Evolutionary conservation across 257 asterid species (phyloP).

Genomic region (Echium plantagineum): DNA sequence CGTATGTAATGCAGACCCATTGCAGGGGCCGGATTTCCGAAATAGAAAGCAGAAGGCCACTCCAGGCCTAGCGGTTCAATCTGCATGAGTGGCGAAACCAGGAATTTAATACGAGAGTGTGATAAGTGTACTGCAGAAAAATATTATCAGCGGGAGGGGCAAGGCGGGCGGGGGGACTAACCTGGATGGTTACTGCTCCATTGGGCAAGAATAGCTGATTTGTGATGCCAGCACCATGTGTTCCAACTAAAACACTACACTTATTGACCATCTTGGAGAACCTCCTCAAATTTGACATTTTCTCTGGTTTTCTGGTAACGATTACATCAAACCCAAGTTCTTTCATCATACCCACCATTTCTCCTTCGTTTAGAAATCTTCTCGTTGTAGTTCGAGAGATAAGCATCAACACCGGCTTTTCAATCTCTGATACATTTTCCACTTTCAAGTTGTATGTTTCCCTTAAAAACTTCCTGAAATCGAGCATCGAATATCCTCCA

Average conservation of each 20-base stretch:
- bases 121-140: too few species aligned
- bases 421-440: slow-evolving; percentile 25
- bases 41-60: slow-evolving; percentile 25
- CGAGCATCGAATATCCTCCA: slow-evolving; percentile 24
- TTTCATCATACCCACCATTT: slow-evolving; percentile 25
- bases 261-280: slow-evolving; percentile 28
- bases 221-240: slow-evolving; percentile 46
- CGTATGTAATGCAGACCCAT: slow-evolving; percentile 31
- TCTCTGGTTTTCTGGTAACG: slow-evolving; percentile 12
- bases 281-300: slow-evolving; percentile 19
- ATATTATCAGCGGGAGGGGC: too few species aligned
- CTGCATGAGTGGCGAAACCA: slow-evolving; percentile 17
- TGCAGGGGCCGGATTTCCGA: slow-evolving; percentile 27
- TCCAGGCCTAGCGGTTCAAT: slow-evolving; percentile 31
- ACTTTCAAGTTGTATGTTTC: slow-evolving; percentile 17
- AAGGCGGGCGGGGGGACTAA: not conserved
- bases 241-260: slow-evolving; percentile 36
- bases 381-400: slow-evolving; percentile 30
- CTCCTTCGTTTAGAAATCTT: slow-evolving; percentile 33
- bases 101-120: not conserved
- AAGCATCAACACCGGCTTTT: slow-evolving; percentile 22
- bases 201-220: slow-evolving; percentile 36
- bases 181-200: slow-evolving; percentile 22
- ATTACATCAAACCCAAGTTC: slow-evolving; percentile 35
- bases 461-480: slow-evolving; percentile 24